Conservation (phyloP, 2,329 filamentous ascomycete genomes). For the Clonostachys solani region DNA sequence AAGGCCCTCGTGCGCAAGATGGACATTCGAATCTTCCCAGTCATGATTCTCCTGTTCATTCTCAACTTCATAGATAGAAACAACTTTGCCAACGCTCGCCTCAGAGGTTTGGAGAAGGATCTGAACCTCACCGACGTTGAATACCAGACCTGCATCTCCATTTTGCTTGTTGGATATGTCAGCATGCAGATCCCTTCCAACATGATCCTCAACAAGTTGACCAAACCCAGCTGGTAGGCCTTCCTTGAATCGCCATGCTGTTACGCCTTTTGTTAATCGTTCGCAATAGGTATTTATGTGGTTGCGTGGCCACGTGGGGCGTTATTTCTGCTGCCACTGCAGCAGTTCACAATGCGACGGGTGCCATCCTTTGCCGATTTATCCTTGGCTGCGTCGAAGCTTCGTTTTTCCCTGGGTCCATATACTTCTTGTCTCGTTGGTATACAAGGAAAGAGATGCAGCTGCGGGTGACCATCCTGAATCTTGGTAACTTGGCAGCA, state of each 20-base stretch:
- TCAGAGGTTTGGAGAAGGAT: constrained; percentile 10
- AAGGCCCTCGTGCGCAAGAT: constrained; percentile 19
- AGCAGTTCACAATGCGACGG: constrained; percentile 20
- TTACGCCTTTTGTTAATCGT: no score
- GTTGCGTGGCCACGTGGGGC: constrained; percentile 31
- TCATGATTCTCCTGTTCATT: constrained; percentile 28
- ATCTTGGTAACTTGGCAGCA: constrained; percentile 57
- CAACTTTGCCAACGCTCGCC: constrained; percentile 4
- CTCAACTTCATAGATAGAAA: constrained; percentile 12
- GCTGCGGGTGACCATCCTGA: constrained; percentile 50
- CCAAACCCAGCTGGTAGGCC: constrained; percentile 41
- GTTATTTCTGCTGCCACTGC: constrained; percentile 33
- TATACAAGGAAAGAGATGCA: constrained; percentile 63
- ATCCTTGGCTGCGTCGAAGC: constrained; percentile 28
- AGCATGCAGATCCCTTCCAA: constrained; percentile 48
- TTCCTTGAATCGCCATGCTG: constrained; percentile 40
- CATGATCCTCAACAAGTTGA: constrained; percentile 48
- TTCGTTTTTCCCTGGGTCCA: constrained; percentile 15
- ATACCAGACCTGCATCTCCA: constrained; percentile 11
- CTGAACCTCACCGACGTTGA: constrained; percentile 18
- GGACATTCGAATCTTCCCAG: constrained; percentile 19
- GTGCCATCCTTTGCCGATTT: constrained; percentile 24
- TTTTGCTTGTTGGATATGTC: constrained; percentile 6
- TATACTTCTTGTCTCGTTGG: constrained; percentile 56
- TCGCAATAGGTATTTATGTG: neutral